These are phyloP conservation scores for Malus hybrid DNA, from an alignment of 331 rosid genomes.

Conservation along the genomic window DNA sequence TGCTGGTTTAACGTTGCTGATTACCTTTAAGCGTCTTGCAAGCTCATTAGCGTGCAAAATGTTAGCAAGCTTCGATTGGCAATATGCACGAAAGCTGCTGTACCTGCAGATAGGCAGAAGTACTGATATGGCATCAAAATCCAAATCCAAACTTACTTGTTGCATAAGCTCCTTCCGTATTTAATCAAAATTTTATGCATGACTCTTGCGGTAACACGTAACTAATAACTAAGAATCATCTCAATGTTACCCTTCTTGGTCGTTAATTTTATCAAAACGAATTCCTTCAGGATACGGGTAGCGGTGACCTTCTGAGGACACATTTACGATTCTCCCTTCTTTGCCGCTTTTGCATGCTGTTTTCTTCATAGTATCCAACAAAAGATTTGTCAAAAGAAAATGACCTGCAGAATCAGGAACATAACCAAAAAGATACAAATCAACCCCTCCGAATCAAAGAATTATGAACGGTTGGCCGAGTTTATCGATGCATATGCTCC, in stretches of 20 bases:
- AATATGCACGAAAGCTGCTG: slow-evolving; percentile 30
- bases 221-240: neutral
- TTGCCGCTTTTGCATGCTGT: slow-evolving; percentile 47
- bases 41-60: slow-evolving; percentile 50
- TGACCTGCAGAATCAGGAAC: slow-evolving; percentile 49
- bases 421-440: too few species aligned
- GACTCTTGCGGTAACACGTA: too few species aligned
- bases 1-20: too few species aligned
- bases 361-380: slow-evolving; percentile 78
- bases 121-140: too few species aligned
- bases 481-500: too few species aligned
- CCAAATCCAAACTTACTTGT: too few species aligned
- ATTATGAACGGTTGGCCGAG: too few species aligned
- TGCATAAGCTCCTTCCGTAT: too few species aligned
- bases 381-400: slow-evolving; percentile 76
- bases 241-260: slow-evolving; percentile 44
- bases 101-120: slow-evolving; percentile 22
- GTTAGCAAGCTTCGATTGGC: slow-evolving; percentile 52
- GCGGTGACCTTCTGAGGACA: slow-evolving; percentile 77
- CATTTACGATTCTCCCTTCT: slow-evolving; percentile 82
- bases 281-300: slow-evolving; percentile 69
- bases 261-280: slow-evolving; percentile 57
- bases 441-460: too few species aligned
- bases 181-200: too few species aligned
- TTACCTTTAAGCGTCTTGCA: slow-evolving; percentile 28